These are phyloP conservation scores for Quercus gilva DNA, from an alignment of 306 rosid genomes.

Conservation along the genomic window DNA sequence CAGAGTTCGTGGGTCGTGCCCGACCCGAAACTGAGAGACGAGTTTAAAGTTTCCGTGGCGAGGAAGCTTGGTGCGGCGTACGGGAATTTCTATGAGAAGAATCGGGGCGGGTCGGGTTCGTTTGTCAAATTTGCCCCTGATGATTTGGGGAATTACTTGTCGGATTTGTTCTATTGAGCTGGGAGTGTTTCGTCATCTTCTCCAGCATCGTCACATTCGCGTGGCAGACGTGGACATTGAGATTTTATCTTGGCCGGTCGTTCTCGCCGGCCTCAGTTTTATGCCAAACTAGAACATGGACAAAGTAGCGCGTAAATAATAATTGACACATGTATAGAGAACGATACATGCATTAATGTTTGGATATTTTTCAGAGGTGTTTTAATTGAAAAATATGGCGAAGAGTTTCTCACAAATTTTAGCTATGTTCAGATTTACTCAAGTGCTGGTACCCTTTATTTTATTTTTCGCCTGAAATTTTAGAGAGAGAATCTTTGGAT, in stretches of 20 bases:
- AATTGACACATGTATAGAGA: too few relatives aligned
- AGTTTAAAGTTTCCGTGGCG: slow-evolving; percentile 44
- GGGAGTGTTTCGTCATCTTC: slow-evolving; percentile 31
- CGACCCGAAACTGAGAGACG: slow-evolving; percentile 59
- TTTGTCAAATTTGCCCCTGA: slow-evolving; percentile 43
- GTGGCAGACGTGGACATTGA: slow-evolving; percentile 17
- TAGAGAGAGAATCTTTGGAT: too few relatives aligned
- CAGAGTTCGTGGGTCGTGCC: slow-evolving; percentile 65
- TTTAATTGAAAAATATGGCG: too few relatives aligned
- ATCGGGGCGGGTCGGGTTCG: slow-evolving; percentile 33
- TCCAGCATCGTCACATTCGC: slow-evolving; percentile 20
- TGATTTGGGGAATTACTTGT: slow-evolving; percentile 47
- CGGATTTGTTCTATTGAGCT: slow-evolving; percentile 46
- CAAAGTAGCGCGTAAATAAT: not conserved
- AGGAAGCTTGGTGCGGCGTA: slow-evolving; percentile 39
- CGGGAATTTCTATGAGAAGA: slow-evolving; percentile 28
- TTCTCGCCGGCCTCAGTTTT: not conserved
- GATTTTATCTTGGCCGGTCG: not conserved
- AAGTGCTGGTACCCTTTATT: too few relatives aligned
- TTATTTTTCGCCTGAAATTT: too few relatives aligned
- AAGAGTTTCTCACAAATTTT: too few relatives aligned
- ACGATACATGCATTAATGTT: too few relatives aligned
- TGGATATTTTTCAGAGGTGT: too few relatives aligned
- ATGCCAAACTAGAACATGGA: not conserved
- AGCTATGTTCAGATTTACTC: too few relatives aligned